phyloP scores from a whole-genome alignment of 148 eudicot genomes.

The Cornus kousa region DNA sequence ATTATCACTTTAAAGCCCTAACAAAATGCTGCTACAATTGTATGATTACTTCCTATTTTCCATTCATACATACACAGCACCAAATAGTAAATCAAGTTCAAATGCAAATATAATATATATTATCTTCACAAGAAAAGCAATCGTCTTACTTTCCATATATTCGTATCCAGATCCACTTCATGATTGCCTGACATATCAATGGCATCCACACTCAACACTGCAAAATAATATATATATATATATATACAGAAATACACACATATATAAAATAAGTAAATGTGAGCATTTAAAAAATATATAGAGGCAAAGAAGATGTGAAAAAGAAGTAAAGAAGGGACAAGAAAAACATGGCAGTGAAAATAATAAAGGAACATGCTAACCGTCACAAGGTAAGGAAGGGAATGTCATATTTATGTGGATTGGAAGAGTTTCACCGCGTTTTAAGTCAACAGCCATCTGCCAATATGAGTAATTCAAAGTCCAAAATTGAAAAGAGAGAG shows the following conservation, averaged over 20 bases:
- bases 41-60: neutral
- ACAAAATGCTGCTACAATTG: neutral
- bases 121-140: constrained; percentile 3
- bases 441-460: constrained; percentile 96
- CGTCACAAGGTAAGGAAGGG: constrained; percentile 96
- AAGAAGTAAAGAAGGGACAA: neutral
- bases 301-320: neutral
- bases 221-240: constrained; percentile 7
- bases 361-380: constrained; percentile 33
- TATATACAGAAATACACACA: too few relatives aligned
- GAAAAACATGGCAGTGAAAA: constrained; percentile 1
- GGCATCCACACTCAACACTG: constrained; percentile 98
- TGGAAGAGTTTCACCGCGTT: constrained; percentile 98
- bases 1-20: neutral
- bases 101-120: neutral
- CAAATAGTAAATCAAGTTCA: neutral
- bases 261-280: neutral
- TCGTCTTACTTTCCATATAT: constrained; percentile 86
- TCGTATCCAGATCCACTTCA: constrained; percentile 98
- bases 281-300: neutral
- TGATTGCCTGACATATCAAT: constrained; percentile 99
- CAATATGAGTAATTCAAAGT: constrained; percentile 9
- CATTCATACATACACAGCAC: neutral
- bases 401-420: constrained; percentile 96
- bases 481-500: too few relatives aligned